Base-by-base conservation (phyloP, 2,329 filamentous ascomycete species). In the Colletotrichum sidae region DNA sequence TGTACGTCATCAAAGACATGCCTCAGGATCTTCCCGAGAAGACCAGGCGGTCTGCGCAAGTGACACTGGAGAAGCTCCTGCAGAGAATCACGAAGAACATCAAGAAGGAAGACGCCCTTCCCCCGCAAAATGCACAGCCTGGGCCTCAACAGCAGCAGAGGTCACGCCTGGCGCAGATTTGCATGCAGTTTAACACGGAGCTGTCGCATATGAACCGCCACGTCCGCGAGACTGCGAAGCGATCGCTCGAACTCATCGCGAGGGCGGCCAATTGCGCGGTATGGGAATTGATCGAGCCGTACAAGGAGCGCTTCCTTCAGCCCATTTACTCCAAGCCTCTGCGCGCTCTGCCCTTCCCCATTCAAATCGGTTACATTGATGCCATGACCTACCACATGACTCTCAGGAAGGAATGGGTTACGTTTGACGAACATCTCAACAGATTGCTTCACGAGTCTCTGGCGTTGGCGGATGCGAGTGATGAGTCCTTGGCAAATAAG, bases 1-100 rank as follows among this genome's bases (percentile, higher is more conserved):
- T 97, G 79, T 97, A 97, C 78, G 94, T 99, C 69, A 93, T 99
- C 81, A 99, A 99, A 79, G 96, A 99, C 75, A 97, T 97, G 86
- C 96, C 96, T 0, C 88, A 92, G 60, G 96, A 99, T 75, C 85
- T 99, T 1, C 95, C 96, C 2, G 94, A 96, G 61, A 94, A 91
- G 73, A 97, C 96, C 2, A 87, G 96, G 41, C 84, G 90, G 39
- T 89, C 93, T 65, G 94, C 96, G 0, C 92, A 96, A 77, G 86
- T 90, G 17, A 96, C 95, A 0, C 83, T 99, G 25, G 90, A 95
- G 71, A 85, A 92, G 46, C 87, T 98, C 37, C 84, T 97, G 39
- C 84, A 86, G 63, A 89, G 90, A 62, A 94, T 94, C 74, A 94
- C 92, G 46, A 92, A 92, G 78, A 89, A 88, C 60, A 86, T 90